Percentiles rank a stretch among this genome's conserved stretches.
These are phyloP conservation scores for Torulaspora quercuum DNA, from an alignment of 805 yeast species.

Conservation along the genomic window DNA sequence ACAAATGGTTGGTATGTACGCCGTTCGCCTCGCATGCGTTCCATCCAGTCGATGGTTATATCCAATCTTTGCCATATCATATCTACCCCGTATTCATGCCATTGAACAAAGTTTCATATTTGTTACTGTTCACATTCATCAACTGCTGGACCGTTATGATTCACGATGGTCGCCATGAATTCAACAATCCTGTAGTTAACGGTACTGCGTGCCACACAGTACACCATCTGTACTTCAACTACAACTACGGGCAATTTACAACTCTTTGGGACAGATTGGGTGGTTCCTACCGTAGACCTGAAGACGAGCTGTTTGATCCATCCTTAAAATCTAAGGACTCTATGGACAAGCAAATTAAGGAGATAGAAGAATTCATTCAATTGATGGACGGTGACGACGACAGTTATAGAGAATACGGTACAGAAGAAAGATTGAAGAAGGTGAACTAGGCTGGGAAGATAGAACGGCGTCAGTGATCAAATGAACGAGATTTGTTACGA, in stretches of 20 bases:
- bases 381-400: conserved; percentile 74
- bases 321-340: conserved; percentile 51
- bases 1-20: conserved; percentile 98
- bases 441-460: conserved; percentile 8
- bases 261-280: conserved; percentile 98
- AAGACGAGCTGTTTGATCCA: conserved; percentile 73
- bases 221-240: conserved; percentile 95
- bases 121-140: conserved; percentile 80
- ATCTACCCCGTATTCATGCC: conserved; percentile 90
- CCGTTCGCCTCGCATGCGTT: conserved; percentile 98
- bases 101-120: conserved; percentile 79
- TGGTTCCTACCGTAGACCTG: conserved; percentile 89
- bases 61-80: conserved; percentile 92
- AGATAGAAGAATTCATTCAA: conserved; percentile 75
- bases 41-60: conserved; percentile 96
- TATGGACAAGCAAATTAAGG: conserved; percentile 66
- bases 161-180: conserved; percentile 94
- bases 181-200: conserved; percentile 89
- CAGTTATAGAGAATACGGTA: conserved; percentile 70
- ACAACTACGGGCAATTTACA: conserved; percentile 97
- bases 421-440: conserved; percentile 39
- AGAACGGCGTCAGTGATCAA: neutral
- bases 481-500: too few species aligned
- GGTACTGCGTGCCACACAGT: conserved; percentile 99
- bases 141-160: conserved; percentile 98